phyloP scores from a whole-genome alignment of 768 basidiomycete species.

The Steccherinum ochraceum region DNA sequence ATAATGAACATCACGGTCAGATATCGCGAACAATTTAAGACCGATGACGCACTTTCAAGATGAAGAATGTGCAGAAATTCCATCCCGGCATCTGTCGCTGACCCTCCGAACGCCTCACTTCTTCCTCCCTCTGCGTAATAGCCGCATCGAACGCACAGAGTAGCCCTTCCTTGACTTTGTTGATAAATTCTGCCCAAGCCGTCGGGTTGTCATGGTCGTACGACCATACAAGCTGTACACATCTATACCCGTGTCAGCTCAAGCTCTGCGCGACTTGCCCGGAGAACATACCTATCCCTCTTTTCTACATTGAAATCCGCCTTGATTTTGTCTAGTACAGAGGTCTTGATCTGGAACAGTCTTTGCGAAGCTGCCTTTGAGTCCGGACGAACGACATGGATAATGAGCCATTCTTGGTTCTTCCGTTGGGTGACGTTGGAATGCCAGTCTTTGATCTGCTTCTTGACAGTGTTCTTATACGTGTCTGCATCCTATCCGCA shows the following conservation, averaged over 20 bases:
- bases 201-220: constrained; percentile 56
- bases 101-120: constrained; percentile 82
- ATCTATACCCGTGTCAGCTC: too few relatives aligned
- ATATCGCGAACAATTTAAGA: neutral
- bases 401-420: constrained; percentile 90
- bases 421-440: constrained; percentile 54
- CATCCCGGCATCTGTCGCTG: constrained; percentile 93
- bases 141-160: constrained; percentile 79
- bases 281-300: constrained; percentile 60
- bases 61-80: constrained; percentile 98
- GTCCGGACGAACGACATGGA: constrained; percentile 79
- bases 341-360: constrained; percentile 80
- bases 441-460: constrained; percentile 94
- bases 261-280: constrained; percentile 6
- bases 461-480: constrained; percentile 72
- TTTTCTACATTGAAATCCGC: constrained; percentile 90
- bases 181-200: constrained; percentile 82
- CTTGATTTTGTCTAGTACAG: constrained; percentile 83
- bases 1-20: neutral
- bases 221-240: constrained; percentile 77
- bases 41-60: constrained; percentile 68
- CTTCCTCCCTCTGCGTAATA: constrained; percentile 78
- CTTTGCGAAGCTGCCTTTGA: constrained; percentile 50
- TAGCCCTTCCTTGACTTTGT: constrained; percentile 86
- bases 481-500: constrained; percentile 51